Evolutionary conservation across 306 rosid species (phyloP).

Genomic region (Malus sylvestris): DNA sequence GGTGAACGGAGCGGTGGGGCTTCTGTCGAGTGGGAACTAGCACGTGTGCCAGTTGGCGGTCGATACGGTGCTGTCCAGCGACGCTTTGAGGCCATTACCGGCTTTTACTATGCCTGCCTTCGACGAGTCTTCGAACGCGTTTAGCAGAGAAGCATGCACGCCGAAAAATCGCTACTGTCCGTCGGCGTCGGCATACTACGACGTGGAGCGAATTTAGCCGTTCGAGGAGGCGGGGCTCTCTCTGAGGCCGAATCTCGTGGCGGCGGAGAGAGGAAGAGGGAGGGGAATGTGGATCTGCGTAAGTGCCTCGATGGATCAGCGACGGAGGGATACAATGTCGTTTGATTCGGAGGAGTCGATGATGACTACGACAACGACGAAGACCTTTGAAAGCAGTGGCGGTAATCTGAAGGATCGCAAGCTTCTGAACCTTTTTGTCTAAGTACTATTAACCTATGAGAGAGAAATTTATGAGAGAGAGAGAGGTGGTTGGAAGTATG

Average conservation of each 20-base stretch:
- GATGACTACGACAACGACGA: conserved; percentile 12
- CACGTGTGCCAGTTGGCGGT: conserved; percentile 53
- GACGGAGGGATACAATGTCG: conserved; percentile 7
- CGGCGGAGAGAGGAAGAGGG: neutral
- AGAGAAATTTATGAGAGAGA: neutral
- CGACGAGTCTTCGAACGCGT: conserved; percentile 12
- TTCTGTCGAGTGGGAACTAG: conserved; percentile 57
- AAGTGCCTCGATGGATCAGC: neutral
- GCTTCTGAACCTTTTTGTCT: conserved; percentile 48
- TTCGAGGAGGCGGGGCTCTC: conserved; percentile 3
- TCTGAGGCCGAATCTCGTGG: neutral
- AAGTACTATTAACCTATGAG: neutral
- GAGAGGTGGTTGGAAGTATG: neutral
- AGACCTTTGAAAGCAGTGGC: conserved; percentile 18
- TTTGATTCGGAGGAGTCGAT: conserved; percentile 34
- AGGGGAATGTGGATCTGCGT: conserved; percentile 6
- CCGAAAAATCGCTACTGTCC: neutral
- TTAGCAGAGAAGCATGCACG: conserved; percentile 1
- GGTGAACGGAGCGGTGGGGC: conserved; percentile 65
- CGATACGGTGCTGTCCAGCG: conserved; percentile 46
- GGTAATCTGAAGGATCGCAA: conserved; percentile 16
- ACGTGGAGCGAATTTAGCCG: neutral
- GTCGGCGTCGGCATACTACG: neutral
- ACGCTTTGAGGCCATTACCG: conserved; percentile 30
- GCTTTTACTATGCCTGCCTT: neutral